These are phyloP conservation scores for Saccharomycopsis olivae DNA, from an alignment of 805 yeast genomes.

Conservation along the genomic window DNA sequence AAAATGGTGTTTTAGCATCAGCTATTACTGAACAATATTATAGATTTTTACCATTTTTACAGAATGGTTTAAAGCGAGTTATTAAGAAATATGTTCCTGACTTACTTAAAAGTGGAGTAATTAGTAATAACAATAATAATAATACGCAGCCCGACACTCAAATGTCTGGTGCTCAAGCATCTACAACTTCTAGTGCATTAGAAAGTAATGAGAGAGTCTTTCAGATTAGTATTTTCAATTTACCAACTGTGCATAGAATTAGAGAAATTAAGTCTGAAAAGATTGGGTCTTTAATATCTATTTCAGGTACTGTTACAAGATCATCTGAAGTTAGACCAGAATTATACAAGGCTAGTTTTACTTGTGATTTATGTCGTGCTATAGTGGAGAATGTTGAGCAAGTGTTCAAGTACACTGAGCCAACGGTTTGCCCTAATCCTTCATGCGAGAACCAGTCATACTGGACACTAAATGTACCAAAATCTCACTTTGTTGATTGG, in stretches of 20 bases:
- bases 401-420: constrained; percentile 87
- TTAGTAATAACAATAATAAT: constrained; percentile 18
- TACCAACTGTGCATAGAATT: constrained; percentile 74
- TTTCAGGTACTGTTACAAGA: constrained; percentile 92
- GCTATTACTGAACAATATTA: constrained; percentile 90
- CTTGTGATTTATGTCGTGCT: constrained; percentile 82
- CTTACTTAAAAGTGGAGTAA: constrained; percentile 39
- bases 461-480: constrained; percentile 76
- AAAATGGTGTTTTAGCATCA: constrained; percentile 78
- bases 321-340: constrained; percentile 97
- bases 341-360: constrained; percentile 72
- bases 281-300: constrained; percentile 73
- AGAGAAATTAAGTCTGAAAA: constrained; percentile 86
- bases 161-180: constrained; percentile 23
- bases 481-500: constrained; percentile 91
- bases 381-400: constrained; percentile 86
- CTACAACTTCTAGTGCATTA: constrained; percentile 35
- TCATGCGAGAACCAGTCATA: constrained; percentile 76
- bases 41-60: constrained; percentile 79
- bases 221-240: constrained; percentile 79
- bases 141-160: constrained; percentile 17
- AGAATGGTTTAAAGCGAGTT: constrained; percentile 61
- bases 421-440: constrained; percentile 82
- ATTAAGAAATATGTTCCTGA: constrained; percentile 69
- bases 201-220: constrained; percentile 62